Base-by-base conservation (phyloP, 1,139 yeast species). In the Suhomyces chickasaworum region DNA sequence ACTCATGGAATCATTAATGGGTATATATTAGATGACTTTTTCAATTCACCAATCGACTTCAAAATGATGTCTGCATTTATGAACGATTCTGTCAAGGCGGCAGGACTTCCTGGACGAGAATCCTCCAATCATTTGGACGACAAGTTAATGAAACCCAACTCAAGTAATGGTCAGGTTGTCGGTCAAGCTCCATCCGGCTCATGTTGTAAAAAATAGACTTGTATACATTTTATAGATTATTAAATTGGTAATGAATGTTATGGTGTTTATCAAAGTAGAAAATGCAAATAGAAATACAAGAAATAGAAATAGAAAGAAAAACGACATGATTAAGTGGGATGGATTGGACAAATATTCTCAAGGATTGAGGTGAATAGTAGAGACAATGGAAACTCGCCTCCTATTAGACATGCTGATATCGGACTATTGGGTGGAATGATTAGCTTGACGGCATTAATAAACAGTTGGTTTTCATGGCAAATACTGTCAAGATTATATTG, bases 1-100 rank as follows among this genome's bases (percentile, higher is more conserved):
- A 64, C 72, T 2, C 85, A 80, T 56, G 83, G 83, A 2, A 80
- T 78, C 8, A 69, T 75, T 13, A 68, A 78, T 51, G 84, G 84
- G 1, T 58, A 73, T 42, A 69, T 73, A 49, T 51, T 77, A 32
- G 77, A 74, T 42, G 83, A 79, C 17, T 51, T 51, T 17, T 54
- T 52, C 42, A 42, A 39, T 27, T 46, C 45, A 21, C 46, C 44
- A 7, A 39, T 46, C 12, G 49, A 46, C 22, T 29, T 34, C 27
- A 36, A 41, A 16, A 37, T 42, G 35, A 36, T 46, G 39, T 37
- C 44, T 12, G 33, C 42, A 21, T 34, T 38, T 15, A 43, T 43
- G 41, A 32, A 27, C 20, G 45, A 42, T 4, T 20, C 31, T 13
- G 38, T 23, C 21, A 41, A 41, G 37, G 44, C 30, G 36, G 44